Base-by-base conservation (phyloP, 2,329 filamentous ascomycete genomes). In the Sarocladiaceae sp. region DNA sequence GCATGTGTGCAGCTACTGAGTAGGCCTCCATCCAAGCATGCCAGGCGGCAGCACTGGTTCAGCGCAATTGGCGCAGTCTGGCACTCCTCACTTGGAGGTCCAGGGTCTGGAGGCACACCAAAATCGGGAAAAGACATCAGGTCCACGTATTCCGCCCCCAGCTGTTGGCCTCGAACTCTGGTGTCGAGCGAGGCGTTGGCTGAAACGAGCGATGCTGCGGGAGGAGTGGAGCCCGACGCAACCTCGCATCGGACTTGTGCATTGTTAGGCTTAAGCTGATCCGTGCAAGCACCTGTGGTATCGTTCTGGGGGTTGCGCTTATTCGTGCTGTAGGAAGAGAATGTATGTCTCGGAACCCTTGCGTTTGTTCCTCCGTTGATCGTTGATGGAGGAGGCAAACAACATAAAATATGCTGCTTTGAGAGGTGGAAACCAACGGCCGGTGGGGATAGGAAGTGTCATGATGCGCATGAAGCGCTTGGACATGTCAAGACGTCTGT, bases 171-270 rank as follows among this genome's bases (percentile, higher is more conserved):
- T 48, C 15, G 44, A 29, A 12, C 28, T 29, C 8, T 46, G 40
- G 40, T 17, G 22, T 28, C 25, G 25, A 46, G 25, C 22, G 17
- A 31, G 44, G 44, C 28, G 25, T 33, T 22, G 44, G 22, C 44
- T 48, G 44, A 48, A 48, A 48, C 44, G 26, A 48, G 44, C 44
- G 26, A 20, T 44, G 44, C 44, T 31, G 26, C 33, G 44, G 44
- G 44, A 48, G 25, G 44, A 22, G 44, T 48, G 44, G 44, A 33
- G 44, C 20, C 26, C 3, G 18, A 33, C 22, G 44, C 28, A 33
- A 48, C 26, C 23, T 33, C 11, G 44, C 44, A 48, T 48, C 44
- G 26, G 44, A 48, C 44, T 29, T 48, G 44, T 48, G 44, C 44
- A 48, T 48, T n/a, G 7, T 23, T 22, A 25, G 37, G 40, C 40